Evolutionary conservation across 352 stramenopile species (phyloP).

Genomic region (Phytophthora podocarpi): DNA sequence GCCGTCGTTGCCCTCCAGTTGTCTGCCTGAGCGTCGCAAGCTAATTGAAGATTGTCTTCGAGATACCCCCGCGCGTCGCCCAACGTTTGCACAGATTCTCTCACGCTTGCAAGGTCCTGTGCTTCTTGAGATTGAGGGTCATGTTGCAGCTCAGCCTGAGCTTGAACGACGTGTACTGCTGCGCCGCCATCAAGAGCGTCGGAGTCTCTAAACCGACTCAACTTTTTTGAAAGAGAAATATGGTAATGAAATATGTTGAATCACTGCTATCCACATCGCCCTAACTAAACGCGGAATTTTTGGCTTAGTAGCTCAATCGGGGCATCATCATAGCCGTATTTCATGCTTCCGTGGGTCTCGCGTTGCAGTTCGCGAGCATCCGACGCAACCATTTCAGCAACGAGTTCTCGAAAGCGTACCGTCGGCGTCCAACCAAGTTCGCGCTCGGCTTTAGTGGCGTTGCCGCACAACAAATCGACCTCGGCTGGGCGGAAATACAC

Average conservation of each 20-base stretch:
- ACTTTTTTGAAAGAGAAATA: conserved; percentile 19
- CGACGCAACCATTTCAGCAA: conserved; percentile 96
- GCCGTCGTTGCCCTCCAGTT: conserved; percentile 69
- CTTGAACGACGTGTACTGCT: conserved; percentile 43
- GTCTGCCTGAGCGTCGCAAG: conserved; percentile 56
- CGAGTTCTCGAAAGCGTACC: conserved; percentile 93
- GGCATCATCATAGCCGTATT: background rate
- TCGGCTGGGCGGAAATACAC: conserved; percentile 98
- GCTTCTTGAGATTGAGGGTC: conserved; percentile 77
- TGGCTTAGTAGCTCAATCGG: conserved; percentile 13
- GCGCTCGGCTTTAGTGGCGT: conserved; percentile 93
- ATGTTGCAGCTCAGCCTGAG: conserved; percentile 42
- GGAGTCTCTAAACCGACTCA: conserved; percentile 31
- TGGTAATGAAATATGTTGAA: background rate
- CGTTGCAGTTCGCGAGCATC: conserved; percentile 54
- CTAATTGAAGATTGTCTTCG: conserved; percentile 81
- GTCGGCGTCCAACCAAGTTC: conserved; percentile 93
- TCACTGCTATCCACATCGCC: too few species aligned
- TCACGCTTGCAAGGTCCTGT: conserved; percentile 76
- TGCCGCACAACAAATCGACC: conserved; percentile 96
- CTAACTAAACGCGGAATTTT: conserved; percentile 15
- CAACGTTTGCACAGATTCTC: conserved; percentile 82
- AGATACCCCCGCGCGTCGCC: conserved; percentile 54
- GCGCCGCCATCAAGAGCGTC: conserved; percentile 40
- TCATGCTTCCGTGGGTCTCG: conserved; percentile 14